phyloP scores from a whole-genome alignment of 176 grass and related monocot species.

The Oropetium thomaeum region DNA sequence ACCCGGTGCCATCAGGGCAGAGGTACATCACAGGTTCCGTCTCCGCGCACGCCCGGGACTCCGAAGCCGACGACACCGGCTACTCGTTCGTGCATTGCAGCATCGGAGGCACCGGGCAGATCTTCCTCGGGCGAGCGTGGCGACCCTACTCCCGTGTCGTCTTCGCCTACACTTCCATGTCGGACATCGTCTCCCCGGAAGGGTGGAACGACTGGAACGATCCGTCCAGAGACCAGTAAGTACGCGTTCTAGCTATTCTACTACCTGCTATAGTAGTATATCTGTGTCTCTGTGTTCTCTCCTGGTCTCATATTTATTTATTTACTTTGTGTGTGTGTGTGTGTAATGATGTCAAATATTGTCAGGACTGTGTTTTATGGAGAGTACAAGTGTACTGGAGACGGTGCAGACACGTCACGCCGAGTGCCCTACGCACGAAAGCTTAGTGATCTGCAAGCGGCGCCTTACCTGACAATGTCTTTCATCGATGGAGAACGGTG shows the following conservation, averaged over 20 bases:
- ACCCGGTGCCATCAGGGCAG: conserved; percentile 55
- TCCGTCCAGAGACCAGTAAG: conserved; percentile 78
- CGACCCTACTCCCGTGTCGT: conserved; percentile 62
- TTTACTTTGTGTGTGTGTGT: too few relatives aligned
- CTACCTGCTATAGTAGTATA: too few relatives aligned
- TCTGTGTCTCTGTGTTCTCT: not conserved
- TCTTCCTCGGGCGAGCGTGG: conserved; percentile 89
- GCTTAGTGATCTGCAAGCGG: conserved; percentile 65
- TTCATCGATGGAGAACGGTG: conserved; percentile 75
- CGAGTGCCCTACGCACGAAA: conserved; percentile 54
- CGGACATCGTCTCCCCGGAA: conserved; percentile 66
- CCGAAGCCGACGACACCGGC: conserved; percentile 60
- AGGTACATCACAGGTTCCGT: conserved; percentile 61
- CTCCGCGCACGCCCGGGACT: conserved; percentile 54
- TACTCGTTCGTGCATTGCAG: conserved; percentile 70
- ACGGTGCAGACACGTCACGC: conserved; percentile 54
- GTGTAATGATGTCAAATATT: too few relatives aligned
- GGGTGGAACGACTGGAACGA: conserved; percentile 91
- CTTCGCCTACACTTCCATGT: conserved; percentile 71
- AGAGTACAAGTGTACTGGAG: conserved; percentile 71
- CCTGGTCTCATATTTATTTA: not conserved
- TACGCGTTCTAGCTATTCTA: conserved; percentile 36
- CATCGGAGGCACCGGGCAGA: conserved; percentile 60
- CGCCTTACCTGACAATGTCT: conserved; percentile 65
- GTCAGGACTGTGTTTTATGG: conserved; percentile 76